phyloP scores from a whole-genome alignment of 805 yeast genomes.

The Candida ortonii region DNA sequence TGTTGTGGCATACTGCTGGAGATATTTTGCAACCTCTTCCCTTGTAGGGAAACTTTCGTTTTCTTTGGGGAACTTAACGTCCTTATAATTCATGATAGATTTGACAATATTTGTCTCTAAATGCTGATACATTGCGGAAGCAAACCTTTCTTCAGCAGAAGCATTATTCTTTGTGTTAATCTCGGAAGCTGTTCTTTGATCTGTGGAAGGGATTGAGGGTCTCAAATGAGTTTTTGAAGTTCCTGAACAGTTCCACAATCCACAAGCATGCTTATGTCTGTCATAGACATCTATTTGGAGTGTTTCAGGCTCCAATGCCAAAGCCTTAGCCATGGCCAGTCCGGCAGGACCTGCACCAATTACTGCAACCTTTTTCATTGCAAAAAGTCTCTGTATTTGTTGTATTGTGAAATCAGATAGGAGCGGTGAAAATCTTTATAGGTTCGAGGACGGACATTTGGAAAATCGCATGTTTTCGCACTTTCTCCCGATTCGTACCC shows the following conservation, averaged over 20 bases:
- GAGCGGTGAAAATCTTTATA: neutral
- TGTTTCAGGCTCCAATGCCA: slow-evolving; percentile 33
- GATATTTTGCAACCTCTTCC: slow-evolving; percentile 57
- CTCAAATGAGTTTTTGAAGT: slow-evolving; percentile 22
- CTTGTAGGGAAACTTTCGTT: slow-evolving; percentile 58
- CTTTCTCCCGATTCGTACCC: too few species aligned
- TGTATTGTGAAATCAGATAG: too few species aligned
- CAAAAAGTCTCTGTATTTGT: neutral
- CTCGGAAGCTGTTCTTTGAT: slow-evolving; percentile 19
- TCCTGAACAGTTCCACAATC: slow-evolving; percentile 34
- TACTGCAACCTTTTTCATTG: slow-evolving; percentile 28
- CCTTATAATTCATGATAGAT: slow-evolving; percentile 32
- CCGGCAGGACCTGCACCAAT: slow-evolving; percentile 38
- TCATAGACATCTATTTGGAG: slow-evolving; percentile 32
- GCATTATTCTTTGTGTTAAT: slow-evolving; percentile 12
- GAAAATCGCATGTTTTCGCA: too few species aligned
- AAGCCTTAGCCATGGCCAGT: slow-evolving; percentile 33
- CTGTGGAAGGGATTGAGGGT: slow-evolving; percentile 26
- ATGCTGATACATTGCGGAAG: slow-evolving; percentile 36
- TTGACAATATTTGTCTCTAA: slow-evolving; percentile 35
- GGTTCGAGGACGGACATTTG: slow-evolving; percentile 1
- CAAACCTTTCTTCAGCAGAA: slow-evolving; percentile 15
- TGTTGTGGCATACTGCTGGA: slow-evolving; percentile 51
- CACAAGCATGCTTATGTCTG: slow-evolving; percentile 32
- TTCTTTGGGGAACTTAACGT: slow-evolving; percentile 31